Evolutionary conservation across 2,329 filamentous ascomycete species (phyloP).

Genomic region (Penicillium rolfsii): DNA sequence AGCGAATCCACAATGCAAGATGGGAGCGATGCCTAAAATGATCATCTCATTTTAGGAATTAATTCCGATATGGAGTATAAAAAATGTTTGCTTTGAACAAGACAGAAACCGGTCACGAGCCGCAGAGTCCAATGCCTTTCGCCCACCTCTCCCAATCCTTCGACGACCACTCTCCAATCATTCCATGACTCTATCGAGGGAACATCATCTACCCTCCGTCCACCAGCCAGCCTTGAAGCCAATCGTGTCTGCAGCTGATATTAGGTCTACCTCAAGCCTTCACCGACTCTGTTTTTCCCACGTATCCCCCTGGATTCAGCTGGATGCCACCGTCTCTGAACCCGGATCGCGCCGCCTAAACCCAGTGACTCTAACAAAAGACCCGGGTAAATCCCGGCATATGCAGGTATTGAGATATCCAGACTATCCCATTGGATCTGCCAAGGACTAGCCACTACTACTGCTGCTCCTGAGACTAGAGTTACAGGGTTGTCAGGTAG

Average conservation of each 20-base stretch:
- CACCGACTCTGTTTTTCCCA: slow-evolving; percentile 20
- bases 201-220: neutral
- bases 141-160: neutral
- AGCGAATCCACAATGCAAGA: neutral
- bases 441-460: neutral
- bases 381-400: slow-evolving; percentile 5
- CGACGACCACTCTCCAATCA: neutral
- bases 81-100: slow-evolving; percentile 26
- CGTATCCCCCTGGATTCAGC: slow-evolving; percentile 14
- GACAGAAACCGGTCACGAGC: slow-evolving; percentile 22
- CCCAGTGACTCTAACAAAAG: slow-evolving; percentile 3
- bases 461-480: neutral
- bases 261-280: slow-evolving; percentile 1
- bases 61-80: neutral
- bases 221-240: neutral
- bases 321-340: slow-evolving; percentile 7
- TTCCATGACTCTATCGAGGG: neutral
- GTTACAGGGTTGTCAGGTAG: neutral
- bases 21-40: slow-evolving; percentile 1
- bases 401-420: slow-evolving; percentile 9
- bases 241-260: neutral
- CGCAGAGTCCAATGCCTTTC: neutral
- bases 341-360: slow-evolving; percentile 13
- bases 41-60: neutral
- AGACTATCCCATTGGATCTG: slow-evolving; percentile 17